Percentiles rank a stretch among this genome's conserved stretches.
phyloP scores from a whole-genome alignment of 2,329 filamentous ascomycete species.

The Microascus cirrosus region DNA sequence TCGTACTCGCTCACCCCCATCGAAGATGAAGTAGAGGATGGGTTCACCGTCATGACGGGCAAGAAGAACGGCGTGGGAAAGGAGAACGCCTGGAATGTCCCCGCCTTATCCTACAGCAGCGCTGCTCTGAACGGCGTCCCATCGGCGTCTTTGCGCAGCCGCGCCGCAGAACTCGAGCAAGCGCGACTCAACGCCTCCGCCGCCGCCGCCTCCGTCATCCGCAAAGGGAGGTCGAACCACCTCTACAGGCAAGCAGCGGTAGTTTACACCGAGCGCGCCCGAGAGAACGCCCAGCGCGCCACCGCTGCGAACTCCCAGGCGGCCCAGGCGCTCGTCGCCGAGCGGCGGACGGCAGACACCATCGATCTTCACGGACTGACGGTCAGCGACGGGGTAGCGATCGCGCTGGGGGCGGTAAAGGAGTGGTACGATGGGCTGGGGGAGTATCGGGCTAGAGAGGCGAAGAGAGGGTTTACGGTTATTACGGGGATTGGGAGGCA shows the following conservation, averaged over 20 bases:
- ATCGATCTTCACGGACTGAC: slow-evolving; percentile 78
- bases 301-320: slow-evolving; percentile 19
- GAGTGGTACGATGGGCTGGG: slow-evolving; percentile 50
- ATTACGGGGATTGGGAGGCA: slow-evolving; percentile 76
- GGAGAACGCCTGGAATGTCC: slow-evolving; percentile 8
- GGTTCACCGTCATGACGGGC: background rate
- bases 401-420: slow-evolving; percentile 55
- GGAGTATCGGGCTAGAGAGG: background rate
- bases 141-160: background rate
- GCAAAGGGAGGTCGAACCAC: slow-evolving; percentile 52
- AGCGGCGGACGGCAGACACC: slow-evolving; percentile 47
- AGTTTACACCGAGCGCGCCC: slow-evolving; percentile 63
- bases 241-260: slow-evolving; percentile 65
- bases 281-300: slow-evolving; percentile 41
- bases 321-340: slow-evolving; percentile 58
- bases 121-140: background rate
- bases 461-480: slow-evolving; percentile 51
- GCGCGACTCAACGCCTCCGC: slow-evolving; percentile 17
- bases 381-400: slow-evolving; percentile 71
- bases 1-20: slow-evolving; percentile 25
- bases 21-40: slow-evolving; percentile 17
- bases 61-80: slow-evolving; percentile 6
- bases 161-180: background rate
- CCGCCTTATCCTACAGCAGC: background rate
- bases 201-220: slow-evolving; percentile 28